phyloP scores from a whole-genome alignment of 2,329 filamentous ascomycete genomes.

The Fusarium sp. region DNA sequence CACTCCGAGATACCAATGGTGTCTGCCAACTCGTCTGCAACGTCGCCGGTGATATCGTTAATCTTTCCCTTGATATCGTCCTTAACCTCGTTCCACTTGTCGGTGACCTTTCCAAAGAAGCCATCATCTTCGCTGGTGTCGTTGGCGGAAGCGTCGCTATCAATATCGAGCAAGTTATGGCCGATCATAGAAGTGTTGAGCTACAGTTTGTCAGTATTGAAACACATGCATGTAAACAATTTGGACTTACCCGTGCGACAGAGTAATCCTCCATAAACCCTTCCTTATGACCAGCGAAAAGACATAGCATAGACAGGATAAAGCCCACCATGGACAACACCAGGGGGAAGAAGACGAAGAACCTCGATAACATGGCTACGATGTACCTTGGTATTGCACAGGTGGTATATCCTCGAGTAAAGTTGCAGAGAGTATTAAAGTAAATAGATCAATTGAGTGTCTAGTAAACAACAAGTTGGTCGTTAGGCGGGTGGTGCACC shows the following conservation, averaged over 20 bases:
- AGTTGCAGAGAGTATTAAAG: constrained; percentile 8
- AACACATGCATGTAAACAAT: no score
- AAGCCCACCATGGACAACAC: constrained; percentile 55
- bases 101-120: constrained; percentile 48
- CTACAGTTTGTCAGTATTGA: constrained; percentile 39
- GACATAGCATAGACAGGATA: constrained; percentile 55
- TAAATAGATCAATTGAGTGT: constrained; percentile 18
- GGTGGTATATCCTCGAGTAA: constrained; percentile 6
- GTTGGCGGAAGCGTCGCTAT: constrained; percentile 43
- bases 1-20: constrained; percentile 63
- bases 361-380: constrained; percentile 44
- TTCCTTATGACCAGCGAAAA: constrained; percentile 56
- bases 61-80: constrained; percentile 54
- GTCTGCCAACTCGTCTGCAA: constrained; percentile 57
- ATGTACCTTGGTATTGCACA: constrained; percentile 4
- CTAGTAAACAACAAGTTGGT: constrained; percentile 6
- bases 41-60: constrained; percentile 56
- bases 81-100: constrained; percentile 50
- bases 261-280: constrained; percentile 61
- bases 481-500: constrained; percentile 14
- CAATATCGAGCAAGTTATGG: constrained; percentile 49
- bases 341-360: constrained; percentile 54
- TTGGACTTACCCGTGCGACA: constrained; percentile 53
- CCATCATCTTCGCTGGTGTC: constrained; percentile 47
- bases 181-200: constrained; percentile 57